Evolutionary conservation across 257 asterid species (phyloP), one percentile per base, ranked within the genome.

Genomic region (Catharanthus roseus): DNA sequence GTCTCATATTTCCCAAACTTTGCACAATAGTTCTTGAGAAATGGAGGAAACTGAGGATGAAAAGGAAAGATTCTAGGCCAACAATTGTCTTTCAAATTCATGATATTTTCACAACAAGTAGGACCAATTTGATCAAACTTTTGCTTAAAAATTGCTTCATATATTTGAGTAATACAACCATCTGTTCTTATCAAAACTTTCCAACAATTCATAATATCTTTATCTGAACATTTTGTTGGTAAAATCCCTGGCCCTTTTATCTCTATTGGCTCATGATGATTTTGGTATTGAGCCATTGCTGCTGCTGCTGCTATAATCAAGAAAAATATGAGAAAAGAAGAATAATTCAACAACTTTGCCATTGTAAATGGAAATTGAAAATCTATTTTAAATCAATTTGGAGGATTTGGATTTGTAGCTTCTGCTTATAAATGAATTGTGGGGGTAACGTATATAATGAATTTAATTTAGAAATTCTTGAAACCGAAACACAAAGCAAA

Each of bases 1-100:
- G n/a, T n/a, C n/a, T n/a, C 3, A 38, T 38, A 28, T n/a, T 15
- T 21, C 11, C 6, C 3, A 19, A 38, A 11, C 15, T 64, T 19
- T 15, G 5, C 18, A 39, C 68, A 64, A 38, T 38, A 31, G 3
- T 64, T 64, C 50, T 38, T 36, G 49, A 64, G 68, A 49, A 15
- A 18, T 38, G 31, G 68, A 19, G 50, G 68, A 64, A 21, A 64
- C 0, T 36, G 11, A 6, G 26, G 67, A 26, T 62, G 67, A 18
- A 62, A 62, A 19, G 70, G 53, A 44, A 65, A 65, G 53, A 65
- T 65, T 8, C 34, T 39, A 42, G 70, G 55, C 70, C 70, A 66
- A 11, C 70, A 66, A 44, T 21, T 42, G 34, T 15, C 33, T n/a
- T 65, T 65, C n/a, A 65, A 36, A 2, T 44, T 41, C 19, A 4